Evolutionary conservation across 768 basidiomycete genomes (phyloP), one percentile per base, ranked within the genome.

Genomic region (Lepiota brunneoincarnata): DNA sequence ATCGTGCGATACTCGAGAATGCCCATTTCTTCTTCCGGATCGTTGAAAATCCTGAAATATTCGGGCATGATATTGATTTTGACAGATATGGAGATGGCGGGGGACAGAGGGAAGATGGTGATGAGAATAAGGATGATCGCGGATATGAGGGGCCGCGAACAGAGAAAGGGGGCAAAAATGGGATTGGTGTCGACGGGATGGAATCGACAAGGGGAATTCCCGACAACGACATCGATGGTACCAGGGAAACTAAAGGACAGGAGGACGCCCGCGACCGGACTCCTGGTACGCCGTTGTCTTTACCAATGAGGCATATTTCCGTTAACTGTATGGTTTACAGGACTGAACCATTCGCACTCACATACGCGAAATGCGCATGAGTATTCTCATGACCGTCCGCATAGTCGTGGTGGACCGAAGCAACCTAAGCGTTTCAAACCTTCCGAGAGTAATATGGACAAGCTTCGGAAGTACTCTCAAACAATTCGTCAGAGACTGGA

Each of bases 401-500:
- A 78, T 60, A 60, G 61, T 4, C 68, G 68, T 49, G 51, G 37
- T 2, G 60, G 17, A 40, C 61, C 45, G 18, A 58, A 56, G 42
- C 60, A 34, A 41, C 66, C 55, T 43, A 62, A 69, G 39, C 68
- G 65, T 45, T 78, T 77, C 59, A 76, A 72, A 54, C 80, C 84
- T 0, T 83, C 80, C 0, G 89, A 91, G 35, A 80, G 81, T 56
- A 89, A 93, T 60, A 88, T 90, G 84, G 93, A 97, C 65, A 95
- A 96, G 64, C 73, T 98, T 37, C 74, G 93, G 54, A n/a, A 94
- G 92, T 63, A 96, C 94, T 0, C 69, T 98, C 36, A 92, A 96
- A 64, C 93, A 96, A 62, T 87, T 96, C 48, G 93, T 93, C 9
- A 79, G 94, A 11, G 94, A 98, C 64, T 98, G 95, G 94, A 91